A percentile compares a stretch with the other conserved stretches of the same genome.
phyloP scores from a whole-genome alignment of 345 rosid species.

The Melaleuca alternifolia region DNA sequence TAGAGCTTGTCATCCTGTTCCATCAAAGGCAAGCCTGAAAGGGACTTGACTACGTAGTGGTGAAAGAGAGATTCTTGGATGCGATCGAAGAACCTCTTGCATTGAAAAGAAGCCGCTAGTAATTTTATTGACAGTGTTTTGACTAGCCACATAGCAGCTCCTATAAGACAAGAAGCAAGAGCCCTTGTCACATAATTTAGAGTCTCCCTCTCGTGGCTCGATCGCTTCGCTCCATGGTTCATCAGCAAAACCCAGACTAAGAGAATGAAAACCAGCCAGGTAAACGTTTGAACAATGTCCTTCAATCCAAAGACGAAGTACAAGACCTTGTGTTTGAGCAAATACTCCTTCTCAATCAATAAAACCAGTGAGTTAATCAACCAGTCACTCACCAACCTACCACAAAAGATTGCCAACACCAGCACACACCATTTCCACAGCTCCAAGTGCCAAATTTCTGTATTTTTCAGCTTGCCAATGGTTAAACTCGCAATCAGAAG shows the following conservation, averaged over 20 bases:
- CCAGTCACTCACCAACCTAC: slow-evolving; percentile 46
- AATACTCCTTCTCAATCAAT: slow-evolving; percentile 42
- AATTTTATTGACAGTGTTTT: slow-evolving; percentile 44
- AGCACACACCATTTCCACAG: slow-evolving; percentile 66
- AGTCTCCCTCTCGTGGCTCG: slow-evolving; percentile 14
- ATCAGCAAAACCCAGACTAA: slow-evolving; percentile 54
- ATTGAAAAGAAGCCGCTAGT: slow-evolving; percentile 46
- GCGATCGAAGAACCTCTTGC: slow-evolving; percentile 51
- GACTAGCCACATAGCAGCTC: slow-evolving; percentile 47
- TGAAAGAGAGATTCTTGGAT: slow-evolving; percentile 70
- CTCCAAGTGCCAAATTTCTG: slow-evolving; percentile 30
- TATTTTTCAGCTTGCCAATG: slow-evolving; percentile 11
- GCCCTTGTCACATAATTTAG: slow-evolving; percentile 35
- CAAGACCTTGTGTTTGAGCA: slow-evolving; percentile 58
- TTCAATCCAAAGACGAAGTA: slow-evolving; percentile 54
- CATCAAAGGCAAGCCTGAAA: slow-evolving; percentile 50
- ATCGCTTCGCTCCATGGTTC: slow-evolving; percentile 26
- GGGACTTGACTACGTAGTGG: slow-evolving; percentile 49
- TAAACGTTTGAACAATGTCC: slow-evolving; percentile 39
- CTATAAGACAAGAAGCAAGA: slow-evolving; percentile 37
- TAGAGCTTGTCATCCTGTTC: slow-evolving; percentile 33
- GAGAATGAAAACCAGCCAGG: slow-evolving; percentile 45
- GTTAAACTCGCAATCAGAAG: slow-evolving; percentile 32
- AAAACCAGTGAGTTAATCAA: slow-evolving; percentile 37
- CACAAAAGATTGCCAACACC: slow-evolving; percentile 36